Evolutionary conservation across 2,329 filamentous ascomycete species (phyloP).

Genomic region (Amphichorda felina): DNA sequence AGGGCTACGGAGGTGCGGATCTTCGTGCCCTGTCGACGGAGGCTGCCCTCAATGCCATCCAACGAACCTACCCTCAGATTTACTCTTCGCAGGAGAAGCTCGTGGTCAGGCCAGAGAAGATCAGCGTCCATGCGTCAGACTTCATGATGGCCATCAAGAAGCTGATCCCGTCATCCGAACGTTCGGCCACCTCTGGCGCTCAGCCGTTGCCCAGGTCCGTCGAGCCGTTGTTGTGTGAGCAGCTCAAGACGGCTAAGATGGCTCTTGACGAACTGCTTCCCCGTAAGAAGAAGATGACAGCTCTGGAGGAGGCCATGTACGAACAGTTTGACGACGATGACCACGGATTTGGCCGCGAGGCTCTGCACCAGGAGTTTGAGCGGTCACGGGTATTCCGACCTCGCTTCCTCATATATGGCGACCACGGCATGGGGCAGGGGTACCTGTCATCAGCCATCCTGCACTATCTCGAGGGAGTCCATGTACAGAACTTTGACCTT

Average conservation of each 20-base stretch:
- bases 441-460: slow-evolving; percentile 79
- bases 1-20: slow-evolving; percentile 95
- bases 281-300: slow-evolving; percentile 74
- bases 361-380: slow-evolving; percentile 67
- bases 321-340: slow-evolving; percentile 76
- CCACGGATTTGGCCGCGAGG: slow-evolving; percentile 75
- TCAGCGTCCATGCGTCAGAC: slow-evolving; percentile 81
- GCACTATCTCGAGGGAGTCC: slow-evolving; percentile 84
- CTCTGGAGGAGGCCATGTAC: slow-evolving; percentile 86
- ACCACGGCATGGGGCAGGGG: slow-evolving; percentile 82
- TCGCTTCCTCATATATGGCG: slow-evolving; percentile 71
- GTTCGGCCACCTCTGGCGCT: slow-evolving; percentile 76
- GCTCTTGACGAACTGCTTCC: slow-evolving; percentile 69
- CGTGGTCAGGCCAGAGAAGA: slow-evolving; percentile 72
- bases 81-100: slow-evolving; percentile 86
- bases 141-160: slow-evolving; percentile 97
- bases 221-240: slow-evolving; percentile 66
- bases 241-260: slow-evolving; percentile 56
- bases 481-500: slow-evolving; percentile 91
- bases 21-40: slow-evolving; percentile 90
- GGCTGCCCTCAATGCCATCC: slow-evolving; percentile 88
- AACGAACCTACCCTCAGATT: slow-evolving; percentile 91
- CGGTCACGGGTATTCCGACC: slow-evolving; percentile 80
- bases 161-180: slow-evolving; percentile 87
- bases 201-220: slow-evolving; percentile 68